These are phyloP conservation scores for Quercus gilva DNA, from an alignment of 306 rosid species.

Conservation along the genomic window DNA sequence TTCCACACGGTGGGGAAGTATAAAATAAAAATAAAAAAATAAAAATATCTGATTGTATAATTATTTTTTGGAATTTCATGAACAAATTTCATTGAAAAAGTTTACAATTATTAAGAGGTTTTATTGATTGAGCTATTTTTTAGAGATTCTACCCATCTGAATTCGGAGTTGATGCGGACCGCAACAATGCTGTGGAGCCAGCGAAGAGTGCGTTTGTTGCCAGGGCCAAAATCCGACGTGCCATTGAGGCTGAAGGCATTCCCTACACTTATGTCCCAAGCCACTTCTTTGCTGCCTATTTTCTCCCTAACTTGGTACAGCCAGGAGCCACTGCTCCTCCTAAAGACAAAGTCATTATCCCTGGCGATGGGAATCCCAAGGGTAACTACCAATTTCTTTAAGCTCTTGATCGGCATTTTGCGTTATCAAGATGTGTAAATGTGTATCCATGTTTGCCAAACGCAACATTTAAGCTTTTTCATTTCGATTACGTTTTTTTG, in stretches of 20 bases:
- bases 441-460: no score
- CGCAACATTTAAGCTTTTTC: no score
- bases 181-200: conserved; percentile 78
- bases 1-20: no score
- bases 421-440: no score
- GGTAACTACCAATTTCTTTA: conserved; percentile 31
- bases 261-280: conserved; percentile 63
- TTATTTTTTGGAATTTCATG: no score
- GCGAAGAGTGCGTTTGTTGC: conserved; percentile 66
- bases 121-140: not conserved
- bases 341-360: conserved; percentile 61
- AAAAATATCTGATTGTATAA: no score
- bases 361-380: conserved; percentile 72
- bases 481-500: no score
- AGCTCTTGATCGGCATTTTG: not conserved
- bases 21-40: no score
- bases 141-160: conserved; percentile 95
- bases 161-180: conserved; percentile 84
- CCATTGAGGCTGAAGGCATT: conserved; percentile 62
- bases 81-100: no score
- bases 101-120: not conserved
- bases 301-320: conserved; percentile 69
- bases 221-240: conserved; percentile 63
- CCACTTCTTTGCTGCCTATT: conserved; percentile 71
- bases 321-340: conserved; percentile 70